Conservation (phyloP, 306 rosid genomes). For the Astragalus membranaceus region DNA sequence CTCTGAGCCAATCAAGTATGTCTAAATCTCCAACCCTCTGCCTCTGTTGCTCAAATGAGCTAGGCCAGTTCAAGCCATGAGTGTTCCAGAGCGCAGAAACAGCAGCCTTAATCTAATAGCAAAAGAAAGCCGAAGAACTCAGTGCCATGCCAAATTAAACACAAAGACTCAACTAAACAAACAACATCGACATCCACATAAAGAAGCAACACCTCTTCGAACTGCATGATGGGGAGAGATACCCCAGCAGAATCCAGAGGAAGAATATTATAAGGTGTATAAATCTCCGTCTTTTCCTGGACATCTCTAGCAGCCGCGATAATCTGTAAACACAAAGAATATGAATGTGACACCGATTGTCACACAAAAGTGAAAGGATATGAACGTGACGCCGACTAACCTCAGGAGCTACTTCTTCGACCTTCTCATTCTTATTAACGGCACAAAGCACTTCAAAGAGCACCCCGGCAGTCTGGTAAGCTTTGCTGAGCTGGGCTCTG, state of each 20-base stretch:
- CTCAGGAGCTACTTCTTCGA: constrained; percentile 99
- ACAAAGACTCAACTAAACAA: background rate
- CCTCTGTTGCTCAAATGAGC: constrained; percentile 66
- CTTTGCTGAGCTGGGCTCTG: constrained; percentile 95
- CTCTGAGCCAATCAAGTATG: constrained; percentile 95
- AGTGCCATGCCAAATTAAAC: constrained; percentile 23
- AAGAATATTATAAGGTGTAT: constrained; percentile 86
- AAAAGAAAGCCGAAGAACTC: constrained; percentile 23
- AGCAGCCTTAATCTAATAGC: constrained; percentile 75
- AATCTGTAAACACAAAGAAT: constrained; percentile 46
- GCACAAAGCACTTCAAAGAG: constrained; percentile 98
- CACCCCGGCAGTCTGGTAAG: constrained; percentile 91
- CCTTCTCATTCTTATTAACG: constrained; percentile 91
- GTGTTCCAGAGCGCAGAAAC: constrained; percentile 72
- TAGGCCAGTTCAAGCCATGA: constrained; percentile 90
- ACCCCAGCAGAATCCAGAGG: constrained; percentile 97
- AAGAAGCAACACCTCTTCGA: constrained; percentile 66
- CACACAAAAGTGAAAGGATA: background rate
- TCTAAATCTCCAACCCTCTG: constrained; percentile 74
- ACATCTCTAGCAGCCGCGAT: constrained; percentile 98
- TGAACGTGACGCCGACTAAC: constrained; percentile 33
- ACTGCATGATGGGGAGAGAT: constrained; percentile 84
- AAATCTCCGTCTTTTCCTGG: constrained; percentile 92
- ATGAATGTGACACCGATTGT: background rate
- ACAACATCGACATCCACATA: background rate